Percentiles rank a stretch among this genome's conserved stretches.
Conservation (phyloP, 179 eudicot species). For the Spinacia oleracea region DNA sequence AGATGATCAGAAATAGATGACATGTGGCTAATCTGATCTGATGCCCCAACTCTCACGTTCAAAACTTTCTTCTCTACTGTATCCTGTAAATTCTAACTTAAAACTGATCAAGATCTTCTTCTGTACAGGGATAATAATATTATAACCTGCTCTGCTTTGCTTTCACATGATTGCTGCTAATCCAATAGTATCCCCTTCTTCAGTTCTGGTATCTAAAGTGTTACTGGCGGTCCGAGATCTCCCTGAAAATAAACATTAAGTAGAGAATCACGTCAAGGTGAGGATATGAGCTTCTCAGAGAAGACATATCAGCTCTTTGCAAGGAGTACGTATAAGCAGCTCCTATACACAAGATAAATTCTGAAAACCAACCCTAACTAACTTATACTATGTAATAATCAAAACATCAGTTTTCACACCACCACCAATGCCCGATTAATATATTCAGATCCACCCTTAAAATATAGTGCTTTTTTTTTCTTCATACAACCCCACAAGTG, state of each 20-base stretch:
- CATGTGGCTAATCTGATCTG: no score
- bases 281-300: not conserved
- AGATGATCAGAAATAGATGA: not conserved
- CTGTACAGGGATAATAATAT: slow-evolving; percentile 31
- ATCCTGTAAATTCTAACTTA: slow-evolving; percentile 4
- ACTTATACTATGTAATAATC: no score
- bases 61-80: slow-evolving; percentile 31
- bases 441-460: no score
- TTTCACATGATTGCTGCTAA: slow-evolving; percentile 74
- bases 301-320: not conserved
- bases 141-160: slow-evolving; percentile 8
- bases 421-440: not conserved
- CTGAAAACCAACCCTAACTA: no score
- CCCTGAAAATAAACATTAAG: slow-evolving; percentile 38
- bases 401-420: not conserved
- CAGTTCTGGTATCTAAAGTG: slow-evolving; percentile 43
- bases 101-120: slow-evolving; percentile 6
- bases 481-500: not conserved
- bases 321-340: no score
- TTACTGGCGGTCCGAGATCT: slow-evolving; percentile 53
- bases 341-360: no score
- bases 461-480: no score
- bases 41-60: not conserved
- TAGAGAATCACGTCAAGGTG: not conserved
- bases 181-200: slow-evolving; percentile 62